Evolutionary conservation across 352 stramenopile species (phyloP).

Genomic region (Phytophthora sojae): DNA sequence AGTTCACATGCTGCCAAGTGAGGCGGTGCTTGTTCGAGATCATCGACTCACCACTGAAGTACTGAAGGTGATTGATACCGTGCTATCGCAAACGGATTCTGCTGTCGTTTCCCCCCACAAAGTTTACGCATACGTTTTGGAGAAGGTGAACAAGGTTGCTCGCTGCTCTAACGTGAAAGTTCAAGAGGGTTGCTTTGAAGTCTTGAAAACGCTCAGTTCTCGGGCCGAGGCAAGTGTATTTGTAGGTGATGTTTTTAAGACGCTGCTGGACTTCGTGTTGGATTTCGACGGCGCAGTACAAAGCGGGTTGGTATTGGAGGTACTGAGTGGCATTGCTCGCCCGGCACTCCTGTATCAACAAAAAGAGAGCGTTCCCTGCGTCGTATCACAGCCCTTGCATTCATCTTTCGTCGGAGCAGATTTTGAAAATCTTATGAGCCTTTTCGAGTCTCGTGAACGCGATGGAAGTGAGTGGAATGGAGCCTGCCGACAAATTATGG

Average conservation of each 20-base stretch:
- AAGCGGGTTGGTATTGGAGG: conserved; percentile 12
- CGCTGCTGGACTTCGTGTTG: conserved; percentile 36
- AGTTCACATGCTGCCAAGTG: conserved; percentile 23
- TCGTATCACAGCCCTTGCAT: conserved; percentile 23
- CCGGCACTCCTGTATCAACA: conserved; percentile 29
- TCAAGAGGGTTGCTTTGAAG: conserved; percentile 26
- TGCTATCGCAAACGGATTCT: conserved; percentile 23
- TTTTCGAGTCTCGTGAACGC: conserved; percentile 40
- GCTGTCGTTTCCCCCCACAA: conserved; percentile 24
- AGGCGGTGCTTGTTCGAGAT: conserved; percentile 20
- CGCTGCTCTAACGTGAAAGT: conserved; percentile 32
- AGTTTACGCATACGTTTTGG: conserved; percentile 17
- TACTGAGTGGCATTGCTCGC: conserved; percentile 23
- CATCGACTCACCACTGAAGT: conserved; percentile 23
- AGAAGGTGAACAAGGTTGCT: conserved; percentile 3
- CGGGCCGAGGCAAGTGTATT: conserved; percentile 14
- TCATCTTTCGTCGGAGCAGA: conserved; percentile 49
- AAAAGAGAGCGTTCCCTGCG: conserved; percentile 1
- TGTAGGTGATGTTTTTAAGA: conserved; percentile 23
- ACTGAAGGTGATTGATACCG: conserved; percentile 29
- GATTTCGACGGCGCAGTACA: conserved; percentile 20
- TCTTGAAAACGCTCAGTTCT: conserved; percentile 34
- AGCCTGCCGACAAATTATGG: conserved; percentile 37
- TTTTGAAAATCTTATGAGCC: conserved; percentile 55
- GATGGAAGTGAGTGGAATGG: conserved; percentile 46